Evolutionary conservation across 495 filamentous ascomycete genomes (phyloP), one percentile per base, ranked within the genome.

Genomic region (Aspergillus bertholletiae): DNA sequence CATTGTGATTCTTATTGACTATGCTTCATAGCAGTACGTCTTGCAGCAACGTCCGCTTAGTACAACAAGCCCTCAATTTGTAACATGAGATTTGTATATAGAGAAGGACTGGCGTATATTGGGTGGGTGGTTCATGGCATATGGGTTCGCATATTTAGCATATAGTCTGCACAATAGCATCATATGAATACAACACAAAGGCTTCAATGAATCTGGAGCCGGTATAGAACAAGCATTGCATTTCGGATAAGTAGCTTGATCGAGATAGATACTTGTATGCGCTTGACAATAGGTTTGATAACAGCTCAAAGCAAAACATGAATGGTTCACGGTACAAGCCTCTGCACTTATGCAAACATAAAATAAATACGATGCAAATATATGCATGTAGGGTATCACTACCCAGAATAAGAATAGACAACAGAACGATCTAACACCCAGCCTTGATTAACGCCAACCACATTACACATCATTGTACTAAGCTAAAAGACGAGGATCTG

Each of bases 401-500:
- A 18, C 39, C 7, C 18, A 9, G 20, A 43, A 43, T 11, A 37
- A 3, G 20, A 21, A 21, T 5, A 22, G 20, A 22, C 21, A 43
- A 8, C 11, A 18, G 22, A 22, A 43, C 1, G 15, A 7, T 18
- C 11, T 43, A 43, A 43, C 39, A 43, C 39, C 39, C 39, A 43
- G 18, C 39, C 39, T 22, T 43, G 39, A 18, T 21, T 28, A 60
- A 64, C 58, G 58, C 58, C 61, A 27, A 41, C 24, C 40, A 51
- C 21, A 51, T 46, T 43, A 48, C 45, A 59, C 17, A 49, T 54
- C 2, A 37, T 15, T 37, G 34, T 15, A 2, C 15, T 12, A 26
- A 51, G 55, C 70, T 50, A 77, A 51, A 74, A 77, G 40, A 77
- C 62, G 59, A 76, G 54, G 23, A 75, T 72, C 49, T 75, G 68